Base-by-base conservation (phyloP, 129 eudicot genomes). In the Silybum marianum region DNA sequence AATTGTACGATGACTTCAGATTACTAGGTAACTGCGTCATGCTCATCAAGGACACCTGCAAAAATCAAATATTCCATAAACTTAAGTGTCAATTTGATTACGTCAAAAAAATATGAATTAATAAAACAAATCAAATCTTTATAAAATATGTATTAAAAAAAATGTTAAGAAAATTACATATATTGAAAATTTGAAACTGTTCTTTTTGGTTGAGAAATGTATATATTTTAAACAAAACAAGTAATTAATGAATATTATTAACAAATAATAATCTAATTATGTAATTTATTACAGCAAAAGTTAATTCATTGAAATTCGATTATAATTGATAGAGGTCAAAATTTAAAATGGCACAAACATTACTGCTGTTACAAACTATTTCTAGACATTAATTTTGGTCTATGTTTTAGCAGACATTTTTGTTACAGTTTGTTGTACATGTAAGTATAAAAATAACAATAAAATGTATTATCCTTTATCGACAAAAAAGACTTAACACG, bases 1-100 rank as follows among this genome's bases (percentile, higher is more conserved):
- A 76, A 22, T 78, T 82, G 93, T 88, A 89, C 88, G 90, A 72
- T 14, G 76, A 90, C 90, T 88, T 85, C 92, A 78, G 39, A 73
- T 75, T 48, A 79, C 88, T 79, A 89, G 91, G 87, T 84, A 85
- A 88, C 90, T 80, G 88, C 77, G 83, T 72, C 87, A 70, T 86
- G 73, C 80, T 89, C 75, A 74, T 71, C 85, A 84, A 87, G 82
- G 90, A 73, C 88, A 65, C 87, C 90, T 90, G 88, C 76, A 80
- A 72, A 83, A 39, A 1, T 73, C 28, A 83, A 77, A 77, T 83
- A 78, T 83, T 40, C 74, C 79, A 71, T 7, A 36, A 72, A 80
- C 32, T 3, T 3, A 58, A 58, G 23, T 58, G 66, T 58, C 19
- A 58, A n/a, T 58, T 18, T 58, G 66, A 58, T 58, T 18, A 58